A percentile compares a stretch with the other conserved stretches of the same genome.
These are phyloP conservation scores for Euphorbia peplus DNA, from an alignment of 345 rosid genomes.

Conservation along the genomic window DNA sequence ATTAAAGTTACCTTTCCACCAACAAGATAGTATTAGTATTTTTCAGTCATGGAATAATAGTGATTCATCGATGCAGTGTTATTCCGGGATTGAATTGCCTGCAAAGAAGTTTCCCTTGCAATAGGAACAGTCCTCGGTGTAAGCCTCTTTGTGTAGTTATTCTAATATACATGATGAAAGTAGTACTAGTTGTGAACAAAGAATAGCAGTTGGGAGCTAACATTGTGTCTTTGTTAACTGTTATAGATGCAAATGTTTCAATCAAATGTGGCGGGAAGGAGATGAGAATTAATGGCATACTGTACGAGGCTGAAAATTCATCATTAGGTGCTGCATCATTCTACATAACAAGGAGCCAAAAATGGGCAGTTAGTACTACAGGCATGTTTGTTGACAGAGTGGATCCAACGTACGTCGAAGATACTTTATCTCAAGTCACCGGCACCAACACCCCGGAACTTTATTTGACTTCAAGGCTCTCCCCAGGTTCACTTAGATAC, in stretches of 20 bases:
- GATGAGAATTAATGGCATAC: conserved; percentile 24
- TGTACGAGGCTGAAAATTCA: conserved; percentile 43
- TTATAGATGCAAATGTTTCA: conserved; percentile 32
- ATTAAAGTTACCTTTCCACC: too few species aligned
- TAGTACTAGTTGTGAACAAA: background rate
- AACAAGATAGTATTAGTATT: background rate
- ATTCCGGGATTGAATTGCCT: conserved; percentile 39
- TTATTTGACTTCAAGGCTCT: conserved; percentile 35
- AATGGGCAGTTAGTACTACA: conserved; percentile 60
- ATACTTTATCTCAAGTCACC: conserved; percentile 24
- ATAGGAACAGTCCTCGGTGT: conserved; percentile 29
- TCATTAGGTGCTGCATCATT: conserved; percentile 41
- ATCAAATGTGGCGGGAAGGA: conserved; percentile 34
- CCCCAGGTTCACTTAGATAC: conserved; percentile 41
- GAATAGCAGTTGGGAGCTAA: background rate
- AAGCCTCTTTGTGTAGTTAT: conserved; percentile 13
- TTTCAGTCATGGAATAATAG: background rate
- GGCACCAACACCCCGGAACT: conserved; percentile 42
- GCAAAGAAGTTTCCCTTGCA: conserved; percentile 35
- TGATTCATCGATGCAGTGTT: conserved; percentile 19
- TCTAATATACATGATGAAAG: background rate
- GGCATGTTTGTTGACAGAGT: conserved; percentile 45
- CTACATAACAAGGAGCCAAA: conserved; percentile 31
- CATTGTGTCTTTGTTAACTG: background rate
- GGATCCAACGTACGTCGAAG: conserved; percentile 25